Conservation (phyloP, 306 rosid genomes). For the Glycine latifolia region DNA sequence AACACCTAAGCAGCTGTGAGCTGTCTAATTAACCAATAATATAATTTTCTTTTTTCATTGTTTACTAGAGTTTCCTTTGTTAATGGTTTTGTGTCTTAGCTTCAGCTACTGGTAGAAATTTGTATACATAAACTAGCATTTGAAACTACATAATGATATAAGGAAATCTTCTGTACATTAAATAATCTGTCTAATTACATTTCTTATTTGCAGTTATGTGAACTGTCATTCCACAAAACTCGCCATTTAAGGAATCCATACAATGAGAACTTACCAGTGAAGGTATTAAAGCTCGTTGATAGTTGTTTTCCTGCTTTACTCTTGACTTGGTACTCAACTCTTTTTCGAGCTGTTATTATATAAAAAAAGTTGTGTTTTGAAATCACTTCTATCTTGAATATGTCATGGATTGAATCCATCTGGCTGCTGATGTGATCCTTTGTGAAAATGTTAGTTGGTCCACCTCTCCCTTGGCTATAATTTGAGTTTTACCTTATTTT, state of each 20-base stretch:
- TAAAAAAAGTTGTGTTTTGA: slow-evolving; percentile 16
- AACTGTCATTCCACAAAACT: slow-evolving; percentile 95
- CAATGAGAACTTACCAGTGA: slow-evolving; percentile 98
- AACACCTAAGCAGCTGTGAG: neutral
- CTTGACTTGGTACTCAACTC: neutral
- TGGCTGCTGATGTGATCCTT: slow-evolving; percentile 35
- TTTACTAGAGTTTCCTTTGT: neutral
- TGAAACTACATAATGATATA: slow-evolving; percentile 25
- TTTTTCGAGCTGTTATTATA: slow-evolving; percentile 8
- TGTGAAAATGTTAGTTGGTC: slow-evolving; percentile 28
- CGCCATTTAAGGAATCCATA: slow-evolving; percentile 97
- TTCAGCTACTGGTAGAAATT: slow-evolving; percentile 21
- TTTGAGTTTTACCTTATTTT: neutral
- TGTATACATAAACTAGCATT: slow-evolving; percentile 5
- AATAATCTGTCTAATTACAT: slow-evolving; percentile 49
- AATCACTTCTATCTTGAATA: slow-evolving; percentile 25
- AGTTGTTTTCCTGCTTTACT: slow-evolving; percentile 38
- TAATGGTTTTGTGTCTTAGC: slow-evolving; percentile 16
- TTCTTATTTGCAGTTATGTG: slow-evolving; percentile 87
- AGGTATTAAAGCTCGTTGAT: slow-evolving; percentile 61
- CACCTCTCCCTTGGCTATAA: neutral
- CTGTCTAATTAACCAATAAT: neutral
- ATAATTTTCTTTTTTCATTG: slow-evolving; percentile 23
- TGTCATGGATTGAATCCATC: slow-evolving; percentile 26
- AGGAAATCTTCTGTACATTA: slow-evolving; percentile 23